Evolutionary conservation across 768 basidiomycete genomes (phyloP), one percentile per base, ranked within the genome.

Genomic region (Tulasnella sp.): DNA sequence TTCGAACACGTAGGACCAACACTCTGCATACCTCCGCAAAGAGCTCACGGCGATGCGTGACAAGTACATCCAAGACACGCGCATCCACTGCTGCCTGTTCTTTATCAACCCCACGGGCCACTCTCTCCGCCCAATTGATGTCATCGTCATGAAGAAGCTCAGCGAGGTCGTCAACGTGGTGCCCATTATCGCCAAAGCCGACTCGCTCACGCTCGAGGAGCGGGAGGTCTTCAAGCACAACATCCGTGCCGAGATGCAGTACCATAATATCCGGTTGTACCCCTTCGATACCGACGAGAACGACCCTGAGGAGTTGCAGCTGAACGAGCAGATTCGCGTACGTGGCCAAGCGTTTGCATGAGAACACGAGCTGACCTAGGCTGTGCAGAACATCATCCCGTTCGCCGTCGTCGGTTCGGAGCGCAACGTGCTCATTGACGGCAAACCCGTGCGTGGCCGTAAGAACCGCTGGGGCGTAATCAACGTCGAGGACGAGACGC

Each of bases 71-170:
- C 86, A 87, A 67, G 94, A 99, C 74, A 98, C 96, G 14, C 86
- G 94, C 61, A 96, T 99, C 61, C 94, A 99, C 77, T 97, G 93
- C 76, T 88, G 85, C 69, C 70, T 99, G 53, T 98, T 90, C 80
- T 99, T 98, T 73, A 92, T 99, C 76, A 93, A 86, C 71, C 96
- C 94, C 19, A 96, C 93, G n/a, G 94, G 94, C 19, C 94, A 99
- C 72, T 83, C 86, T 3, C 80, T 99, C 57, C 89, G 93, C 60
- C 83, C 96, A 29, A 92, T 99, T 65, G 94, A 99, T 65, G 84
- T 98, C 43, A 92, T 92, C 66, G 96, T 99, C 62, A 91, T 99
- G 84, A 96, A 97, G 77, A 97, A 97, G 75, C 76, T 99, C 60
- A 87, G 86, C 69, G 96, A 98, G 69, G 94, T 98, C 40, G 96